Evolutionary conservation across 208 protist genomes (phyloP).

Genomic region (Polymyxa betae): DNA sequence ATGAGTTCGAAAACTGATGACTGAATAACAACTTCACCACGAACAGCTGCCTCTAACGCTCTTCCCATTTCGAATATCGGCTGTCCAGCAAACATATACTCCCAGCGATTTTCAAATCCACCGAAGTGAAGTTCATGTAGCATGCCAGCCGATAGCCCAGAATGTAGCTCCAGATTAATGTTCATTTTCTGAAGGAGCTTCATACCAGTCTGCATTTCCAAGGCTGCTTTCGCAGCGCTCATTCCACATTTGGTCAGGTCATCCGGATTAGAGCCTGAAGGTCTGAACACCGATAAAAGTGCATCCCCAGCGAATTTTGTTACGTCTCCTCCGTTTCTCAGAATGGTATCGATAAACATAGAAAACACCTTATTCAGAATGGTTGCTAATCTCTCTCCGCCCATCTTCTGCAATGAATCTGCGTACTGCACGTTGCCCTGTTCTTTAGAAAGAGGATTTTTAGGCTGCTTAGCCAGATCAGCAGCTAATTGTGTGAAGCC

Average conservation of each 20-base stretch:
- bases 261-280: not conserved
- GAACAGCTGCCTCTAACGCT: conserved; percentile 2
- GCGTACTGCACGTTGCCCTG: not conserved
- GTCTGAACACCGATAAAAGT: conserved; percentile 16
- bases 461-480: not conserved
- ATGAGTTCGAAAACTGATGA: conserved; percentile 23
- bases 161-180: conserved; percentile 38
- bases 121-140: conserved; percentile 18
- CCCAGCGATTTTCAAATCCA: conserved; percentile 39
- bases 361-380: conserved; percentile 49
- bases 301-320: conserved; percentile 51
- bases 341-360: conserved; percentile 39
- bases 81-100: conserved; percentile 52
- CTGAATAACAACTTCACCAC: conserved; percentile 27
- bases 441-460: not conserved
- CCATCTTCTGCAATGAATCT: conserved; percentile 20
- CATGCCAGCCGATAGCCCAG: conserved; percentile 43
- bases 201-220: not conserved
- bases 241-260: not conserved
- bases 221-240: not conserved
- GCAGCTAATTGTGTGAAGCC: conserved; percentile 41
- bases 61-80: conserved; percentile 38
- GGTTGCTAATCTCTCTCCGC: not conserved
- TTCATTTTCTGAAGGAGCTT: not conserved
- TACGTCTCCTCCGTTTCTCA: conserved; percentile 40